These are phyloP conservation scores for Serendipita sp. DNA, from an alignment of 768 basidiomycete genomes.

Conservation along the genomic window DNA sequence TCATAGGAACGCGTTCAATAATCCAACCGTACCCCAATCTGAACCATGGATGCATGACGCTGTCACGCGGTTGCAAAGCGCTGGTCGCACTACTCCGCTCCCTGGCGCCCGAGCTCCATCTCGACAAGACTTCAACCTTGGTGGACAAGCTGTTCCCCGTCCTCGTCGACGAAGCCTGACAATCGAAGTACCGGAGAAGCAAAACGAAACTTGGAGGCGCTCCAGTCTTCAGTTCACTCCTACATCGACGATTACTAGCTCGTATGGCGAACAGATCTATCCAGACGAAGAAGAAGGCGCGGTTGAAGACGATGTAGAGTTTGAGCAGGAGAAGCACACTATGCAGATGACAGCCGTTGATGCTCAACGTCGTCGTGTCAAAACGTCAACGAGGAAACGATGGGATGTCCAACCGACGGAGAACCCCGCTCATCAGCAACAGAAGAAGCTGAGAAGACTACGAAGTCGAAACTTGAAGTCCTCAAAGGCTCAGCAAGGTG, in stretches of 20 bases:
- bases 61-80: conserved; percentile 43
- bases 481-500: background rate
- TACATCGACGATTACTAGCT: conserved; percentile 27
- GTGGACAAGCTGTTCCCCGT: background rate
- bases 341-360: conserved; percentile 24
- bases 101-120: conserved; percentile 11
- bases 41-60: conserved; percentile 81
- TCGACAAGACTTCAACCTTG: conserved; percentile 13
- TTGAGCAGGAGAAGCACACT: conserved; percentile 16
- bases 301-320: conserved; percentile 14
- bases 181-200: background rate
- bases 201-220: background rate
- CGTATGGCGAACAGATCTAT: conserved; percentile 26
- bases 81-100: conserved; percentile 6
- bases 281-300: conserved; percentile 24
- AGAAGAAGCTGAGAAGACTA: background rate
- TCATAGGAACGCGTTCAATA: conserved; percentile 28
- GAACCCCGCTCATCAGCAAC: background rate
- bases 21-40: conserved; percentile 40
- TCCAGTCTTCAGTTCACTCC: conserved; percentile 55
- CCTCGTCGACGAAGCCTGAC: conserved; percentile 2
- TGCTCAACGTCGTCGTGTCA: conserved; percentile 16
- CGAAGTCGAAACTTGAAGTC: background rate
- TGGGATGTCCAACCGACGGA: background rate
- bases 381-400: background rate